phyloP scores from a whole-genome alignment of 2,329 filamentous ascomycete genomes.

The Trichoderma sp. region DNA sequence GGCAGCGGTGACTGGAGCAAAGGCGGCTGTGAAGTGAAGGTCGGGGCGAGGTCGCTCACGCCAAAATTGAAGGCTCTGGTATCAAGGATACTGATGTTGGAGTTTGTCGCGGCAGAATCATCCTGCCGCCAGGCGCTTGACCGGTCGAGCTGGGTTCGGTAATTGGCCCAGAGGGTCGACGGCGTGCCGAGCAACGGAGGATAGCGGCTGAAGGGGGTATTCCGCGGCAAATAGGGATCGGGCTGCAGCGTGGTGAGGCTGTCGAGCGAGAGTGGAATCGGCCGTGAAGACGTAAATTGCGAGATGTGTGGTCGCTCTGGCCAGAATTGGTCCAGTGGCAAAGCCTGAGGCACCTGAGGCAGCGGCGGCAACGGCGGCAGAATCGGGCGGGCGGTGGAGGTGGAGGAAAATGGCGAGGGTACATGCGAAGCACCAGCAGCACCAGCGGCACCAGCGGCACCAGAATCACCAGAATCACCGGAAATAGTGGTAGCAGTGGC shows the following conservation, averaged over 20 bases:
- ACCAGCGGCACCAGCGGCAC: background rate
- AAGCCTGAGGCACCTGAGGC: background rate
- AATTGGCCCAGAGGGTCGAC: background rate
- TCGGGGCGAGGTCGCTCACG: background rate
- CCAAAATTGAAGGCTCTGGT: background rate
- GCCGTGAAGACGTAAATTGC: background rate
- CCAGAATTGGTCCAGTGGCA: constrained; percentile 21
- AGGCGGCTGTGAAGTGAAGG: background rate
- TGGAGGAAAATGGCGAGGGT: background rate
- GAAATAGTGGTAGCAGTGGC: background rate
- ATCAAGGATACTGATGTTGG: background rate
- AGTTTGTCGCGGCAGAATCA: background rate
- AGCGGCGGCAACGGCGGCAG: constrained; percentile 17
- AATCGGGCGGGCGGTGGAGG: background rate
- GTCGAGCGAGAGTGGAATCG: background rate
- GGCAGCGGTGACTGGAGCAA: background rate
- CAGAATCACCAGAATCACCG: background rate
- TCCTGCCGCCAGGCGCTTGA: background rate
- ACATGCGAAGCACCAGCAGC: background rate
- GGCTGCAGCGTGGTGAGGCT: constrained; percentile 2
- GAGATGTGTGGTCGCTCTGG: constrained; percentile 19
- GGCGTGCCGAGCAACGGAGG: background rate
- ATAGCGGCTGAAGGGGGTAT: background rate
- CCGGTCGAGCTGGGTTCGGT: background rate
- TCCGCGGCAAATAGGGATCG: background rate